These are phyloP conservation scores for Tricholoma flavovirens DNA, from an alignment of 768 basidiomycete species.

Conservation along the genomic window DNA sequence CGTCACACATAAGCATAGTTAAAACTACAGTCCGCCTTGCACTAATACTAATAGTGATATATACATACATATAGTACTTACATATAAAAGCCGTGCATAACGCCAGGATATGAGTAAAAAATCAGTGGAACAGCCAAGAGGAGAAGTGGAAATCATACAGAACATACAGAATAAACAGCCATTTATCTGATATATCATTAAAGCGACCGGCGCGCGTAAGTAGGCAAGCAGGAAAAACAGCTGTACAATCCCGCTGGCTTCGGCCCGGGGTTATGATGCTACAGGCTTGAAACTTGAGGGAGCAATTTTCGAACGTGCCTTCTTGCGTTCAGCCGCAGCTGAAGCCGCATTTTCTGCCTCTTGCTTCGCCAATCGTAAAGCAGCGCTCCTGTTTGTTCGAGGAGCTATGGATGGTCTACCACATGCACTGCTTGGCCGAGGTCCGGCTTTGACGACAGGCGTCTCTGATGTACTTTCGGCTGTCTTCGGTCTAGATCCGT, in stretches of 20 bases:
- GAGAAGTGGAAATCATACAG: not conserved
- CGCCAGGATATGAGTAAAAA: not conserved
- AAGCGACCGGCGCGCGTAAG: constrained; percentile 1
- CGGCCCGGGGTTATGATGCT: constrained; percentile 10
- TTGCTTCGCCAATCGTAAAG: constrained; percentile 64
- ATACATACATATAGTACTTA: not conserved
- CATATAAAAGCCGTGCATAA: not conserved
- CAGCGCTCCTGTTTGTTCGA: constrained; percentile 68
- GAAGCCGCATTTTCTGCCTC: constrained; percentile 42
- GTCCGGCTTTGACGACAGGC: constrained; percentile 25
- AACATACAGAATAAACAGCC: constrained; percentile 6
- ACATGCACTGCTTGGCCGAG: constrained; percentile 52
- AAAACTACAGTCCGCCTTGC: too few species aligned
- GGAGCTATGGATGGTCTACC: constrained; percentile 59
- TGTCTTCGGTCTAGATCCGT: constrained; percentile 7
- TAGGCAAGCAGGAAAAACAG: not conserved
- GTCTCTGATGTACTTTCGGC: constrained; percentile 2
- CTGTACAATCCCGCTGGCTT: not conserved
- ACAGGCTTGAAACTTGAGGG: constrained; percentile 39
- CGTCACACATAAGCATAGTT: too few species aligned
- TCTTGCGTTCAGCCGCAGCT: constrained; percentile 37
- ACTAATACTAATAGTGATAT: too few species aligned
- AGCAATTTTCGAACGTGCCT: constrained; percentile 26
- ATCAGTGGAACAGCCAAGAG: not conserved
- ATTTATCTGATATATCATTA: not conserved